Evolutionary conservation across 257 asterid genomes (phyloP), one percentile per base, ranked within the genome.

Genomic region (Nicotiana noctiflora): DNA sequence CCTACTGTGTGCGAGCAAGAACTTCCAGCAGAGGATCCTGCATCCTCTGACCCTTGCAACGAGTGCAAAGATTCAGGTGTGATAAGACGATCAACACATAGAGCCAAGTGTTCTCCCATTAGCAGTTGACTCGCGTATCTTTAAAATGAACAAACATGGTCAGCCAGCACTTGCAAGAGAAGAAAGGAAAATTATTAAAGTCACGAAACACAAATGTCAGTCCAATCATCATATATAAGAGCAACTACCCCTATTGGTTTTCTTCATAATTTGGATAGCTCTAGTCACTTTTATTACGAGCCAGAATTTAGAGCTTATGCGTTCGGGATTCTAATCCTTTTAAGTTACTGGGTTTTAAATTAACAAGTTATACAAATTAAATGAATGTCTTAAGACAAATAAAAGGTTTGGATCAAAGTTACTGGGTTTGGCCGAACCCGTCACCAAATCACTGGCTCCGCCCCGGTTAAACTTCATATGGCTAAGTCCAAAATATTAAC

Each of bases 71-170:
- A 80, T 55, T 80, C 84, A 75, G 86, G 84, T 32, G 77, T 79
- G 55, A 52, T 31, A 21, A 82, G 83, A 46, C 79, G 86, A 44
- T 88, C 91, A 82, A 81, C 88, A 60, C 83, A 66, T 75, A 85
- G 77, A 56, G 75, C 77, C 85, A 80, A 75, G 65, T 86, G 86
- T 46, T 88, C 89, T 64, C 90, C 90, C 91, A 88, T 88, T 65
- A 49, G 44, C 44, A 49, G 61, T 46, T 23, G 37, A 72, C 60
- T 4, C 40, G 25, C 61, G 23, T 49, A 49, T 74, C 79, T 59
- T 40, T 74, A 49, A 74, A 74, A 74, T 49, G 9, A 49, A 49
- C 79, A 74, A 74, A 74, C 40, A 23, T 49, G 79, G 61, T 49
- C 61, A 74, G 40, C 44, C 78, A 29, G 32, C 46, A 3, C 37